These are phyloP conservation scores for Fusarium buxicola DNA, from an alignment of 2,329 filamentous ascomycete genomes.

Conservation along the genomic window DNA sequence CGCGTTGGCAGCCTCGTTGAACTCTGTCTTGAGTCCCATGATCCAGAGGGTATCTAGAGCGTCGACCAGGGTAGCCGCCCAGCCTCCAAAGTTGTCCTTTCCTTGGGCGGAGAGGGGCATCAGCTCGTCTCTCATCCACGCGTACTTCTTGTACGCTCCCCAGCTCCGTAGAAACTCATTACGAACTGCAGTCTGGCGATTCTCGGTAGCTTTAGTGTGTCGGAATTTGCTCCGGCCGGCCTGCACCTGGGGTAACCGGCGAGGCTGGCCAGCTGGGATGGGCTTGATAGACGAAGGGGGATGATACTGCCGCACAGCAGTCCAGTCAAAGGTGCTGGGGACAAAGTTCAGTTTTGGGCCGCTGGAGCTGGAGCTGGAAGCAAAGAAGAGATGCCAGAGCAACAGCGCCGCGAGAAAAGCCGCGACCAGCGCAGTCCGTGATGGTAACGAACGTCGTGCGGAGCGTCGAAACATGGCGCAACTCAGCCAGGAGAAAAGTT, in stretches of 20 bases:
- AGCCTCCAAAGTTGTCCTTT: conserved; percentile 64
- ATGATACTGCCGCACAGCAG: conserved; percentile 41
- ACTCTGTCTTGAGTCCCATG: conserved; percentile 69
- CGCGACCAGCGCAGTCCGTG: conserved; percentile 5
- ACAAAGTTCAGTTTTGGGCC: conserved; percentile 36
- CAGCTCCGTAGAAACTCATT: conserved; percentile 58
- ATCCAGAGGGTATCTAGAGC: conserved; percentile 72
- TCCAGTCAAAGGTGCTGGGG: conserved; percentile 50
- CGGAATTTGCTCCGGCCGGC: conserved; percentile 41
- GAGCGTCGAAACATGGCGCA: conserved; percentile 10
- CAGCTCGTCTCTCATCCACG: conserved; percentile 67
- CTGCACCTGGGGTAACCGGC: conserved; percentile 48
- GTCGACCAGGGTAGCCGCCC: conserved; percentile 71
- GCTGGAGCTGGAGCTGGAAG: conserved; percentile 7
- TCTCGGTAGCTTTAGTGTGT: conserved; percentile 33
- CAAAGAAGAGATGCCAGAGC: conserved; percentile 11
- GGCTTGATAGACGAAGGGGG: conserved; percentile 49
- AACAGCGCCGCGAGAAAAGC: not conserved
- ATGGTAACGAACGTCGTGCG: not conserved
- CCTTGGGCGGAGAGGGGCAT: conserved; percentile 59
- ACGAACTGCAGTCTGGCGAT: conserved; percentile 54
- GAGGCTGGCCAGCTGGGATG: conserved; percentile 45
- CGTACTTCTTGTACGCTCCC: conserved; percentile 63
- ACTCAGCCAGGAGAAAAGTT: not conserved
- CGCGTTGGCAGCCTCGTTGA: conserved; percentile 63